Evolutionary conservation across 805 yeast genomes (phyloP).

Genomic region (Isabelozyma rhagii): DNA sequence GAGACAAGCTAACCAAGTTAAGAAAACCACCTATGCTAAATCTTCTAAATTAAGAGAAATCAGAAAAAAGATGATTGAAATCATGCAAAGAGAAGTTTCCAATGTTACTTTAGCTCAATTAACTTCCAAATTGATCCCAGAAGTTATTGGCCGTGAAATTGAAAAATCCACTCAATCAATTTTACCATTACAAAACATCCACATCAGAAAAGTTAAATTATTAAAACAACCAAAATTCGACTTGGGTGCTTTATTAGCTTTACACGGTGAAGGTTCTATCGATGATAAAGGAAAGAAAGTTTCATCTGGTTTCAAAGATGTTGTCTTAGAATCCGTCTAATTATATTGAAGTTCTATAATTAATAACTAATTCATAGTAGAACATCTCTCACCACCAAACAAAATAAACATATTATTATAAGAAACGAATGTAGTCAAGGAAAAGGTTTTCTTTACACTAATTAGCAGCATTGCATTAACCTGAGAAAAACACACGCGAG

Average conservation of each 20-base stretch:
- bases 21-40: slow-evolving; percentile 98
- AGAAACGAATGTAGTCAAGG: neutral
- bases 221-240: slow-evolving; percentile 99
- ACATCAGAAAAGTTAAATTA: slow-evolving; percentile 98
- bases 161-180: slow-evolving; percentile 93
- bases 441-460: no score
- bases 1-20: slow-evolving; percentile 94
- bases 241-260: slow-evolving; percentile 91
- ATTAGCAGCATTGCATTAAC: no score
- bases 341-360: slow-evolving; percentile 1
- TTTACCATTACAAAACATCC: slow-evolving; percentile 97
- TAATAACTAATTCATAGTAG: neutral
- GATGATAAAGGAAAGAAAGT: slow-evolving; percentile 98
- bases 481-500: no score
- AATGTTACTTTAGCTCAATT: slow-evolving; percentile 94
- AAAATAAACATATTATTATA: neutral
- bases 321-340: slow-evolving; percentile 94
- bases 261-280: slow-evolving; percentile 92
- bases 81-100: slow-evolving; percentile 94
- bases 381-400: neutral
- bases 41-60: slow-evolving; percentile 95
- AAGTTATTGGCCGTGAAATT: slow-evolving; percentile 97
- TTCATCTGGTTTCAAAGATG: slow-evolving; percentile 97
- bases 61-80: slow-evolving; percentile 95
- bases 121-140: slow-evolving; percentile 96